Evolutionary conservation across 169 alveolate genomes (phyloP).

Genomic region (Plasmodium cynomolgi): DNA sequence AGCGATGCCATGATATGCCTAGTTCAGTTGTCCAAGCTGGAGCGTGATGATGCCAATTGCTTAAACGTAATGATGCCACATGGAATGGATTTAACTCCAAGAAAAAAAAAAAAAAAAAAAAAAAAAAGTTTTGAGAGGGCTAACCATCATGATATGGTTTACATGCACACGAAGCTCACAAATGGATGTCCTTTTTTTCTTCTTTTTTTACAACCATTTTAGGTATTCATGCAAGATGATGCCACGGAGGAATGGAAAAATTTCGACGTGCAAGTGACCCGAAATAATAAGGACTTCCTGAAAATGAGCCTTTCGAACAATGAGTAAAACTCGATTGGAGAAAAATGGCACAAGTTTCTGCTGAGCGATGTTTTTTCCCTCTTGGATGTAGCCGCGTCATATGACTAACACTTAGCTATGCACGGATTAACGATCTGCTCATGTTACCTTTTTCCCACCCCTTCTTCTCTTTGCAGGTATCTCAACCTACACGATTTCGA

Average conservation of each 20-base stretch:
- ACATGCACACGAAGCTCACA: not conserved
- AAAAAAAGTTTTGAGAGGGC: not conserved
- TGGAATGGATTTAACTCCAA: not conserved
- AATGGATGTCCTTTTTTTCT: not conserved
- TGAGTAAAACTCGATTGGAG: constrained; percentile 5
- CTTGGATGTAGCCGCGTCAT: not conserved
- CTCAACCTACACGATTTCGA: constrained; percentile 60
- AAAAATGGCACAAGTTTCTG: not conserved
- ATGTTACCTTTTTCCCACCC: not conserved
- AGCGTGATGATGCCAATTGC: constrained; percentile 20
- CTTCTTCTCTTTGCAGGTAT: constrained; percentile 14
- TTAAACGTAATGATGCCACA: constrained; percentile 29
- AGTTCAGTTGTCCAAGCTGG: constrained; percentile 30
- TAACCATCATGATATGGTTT: not conserved
- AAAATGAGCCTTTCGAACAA: constrained; percentile 40
- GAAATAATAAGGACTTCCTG: constrained; percentile 32
- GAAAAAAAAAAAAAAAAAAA: no score
- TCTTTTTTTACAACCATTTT: constrained; percentile 20
- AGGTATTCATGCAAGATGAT: constrained; percentile 30
- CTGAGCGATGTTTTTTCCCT: not conserved
- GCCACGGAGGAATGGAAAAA: constrained; percentile 35
- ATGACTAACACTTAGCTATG: not conserved
- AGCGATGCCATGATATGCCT: constrained; percentile 54
- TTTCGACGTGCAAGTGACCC: not conserved
- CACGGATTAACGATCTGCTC: not conserved